Evolutionary conservation across 2,329 filamentous ascomycete genomes (phyloP), one percentile per base, ranked within the genome.

Genomic region (Leptosphaerulina australis): DNA sequence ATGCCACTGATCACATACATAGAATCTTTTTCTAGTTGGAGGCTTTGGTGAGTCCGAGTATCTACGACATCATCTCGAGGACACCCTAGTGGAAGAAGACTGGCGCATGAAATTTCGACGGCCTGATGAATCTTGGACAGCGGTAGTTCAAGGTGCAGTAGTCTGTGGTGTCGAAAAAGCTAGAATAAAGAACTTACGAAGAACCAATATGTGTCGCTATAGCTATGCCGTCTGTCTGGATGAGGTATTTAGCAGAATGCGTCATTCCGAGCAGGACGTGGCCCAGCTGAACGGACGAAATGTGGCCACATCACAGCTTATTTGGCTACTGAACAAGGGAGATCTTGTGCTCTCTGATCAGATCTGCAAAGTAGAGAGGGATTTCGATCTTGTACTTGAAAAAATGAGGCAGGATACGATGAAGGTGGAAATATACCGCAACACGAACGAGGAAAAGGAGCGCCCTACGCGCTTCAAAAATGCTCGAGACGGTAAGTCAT

Each of bases 81-180:
- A 55, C 38, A 46, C 55, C 22, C 28, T 62, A 2, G 31, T 39
- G 3, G 14, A 49, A 36, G 22, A 38, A 14, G 33, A 25, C 7
- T 48, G 41, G 40, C 37, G 54, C 5, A 50, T 63, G 25, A 31
- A 55, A 12, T 33, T 64, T 10, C 56, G 56, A 15, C 44, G 33
- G 24, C 62, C 60, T 6, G 38, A 62, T 14, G 50, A 50, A 10
- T 63, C 58, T 21, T 58, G 62, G 66, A 41, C 64, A 26, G 53
- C 55, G 5, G 53, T 60, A 36, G 59, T 63, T 17, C 60, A 41
- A 43, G 65, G 65, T 12, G 62, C 64, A 8, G 58, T 63, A 3
- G 47, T 65, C n/a, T 63, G 52, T 24, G 65, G 63, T 14, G 59
- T 68, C 18, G 63, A 66, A 39, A 66, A 63, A 34, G 20, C 15